Percentiles rank a stretch among this genome's conserved stretches.
Evolutionary conservation across 352 stramenopile genomes (phyloP).

Genomic region (Phytophthora vignae): DNA sequence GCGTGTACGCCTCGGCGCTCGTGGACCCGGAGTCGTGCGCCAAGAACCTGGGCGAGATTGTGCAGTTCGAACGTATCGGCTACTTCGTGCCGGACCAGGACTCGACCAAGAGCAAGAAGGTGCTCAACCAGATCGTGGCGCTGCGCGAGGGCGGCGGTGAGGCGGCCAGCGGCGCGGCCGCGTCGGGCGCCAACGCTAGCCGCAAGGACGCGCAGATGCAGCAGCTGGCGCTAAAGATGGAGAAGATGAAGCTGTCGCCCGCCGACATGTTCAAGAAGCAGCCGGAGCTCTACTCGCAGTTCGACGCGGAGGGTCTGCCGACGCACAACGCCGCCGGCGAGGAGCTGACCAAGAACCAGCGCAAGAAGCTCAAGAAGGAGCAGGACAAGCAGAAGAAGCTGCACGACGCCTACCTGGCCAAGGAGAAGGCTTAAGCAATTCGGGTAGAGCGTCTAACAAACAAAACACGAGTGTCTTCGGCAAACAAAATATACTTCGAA

Average conservation of each 20-base stretch:
- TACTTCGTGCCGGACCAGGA: conserved; percentile 98
- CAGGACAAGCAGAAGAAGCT: conserved; percentile 91
- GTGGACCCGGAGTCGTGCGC: conserved; percentile 83
- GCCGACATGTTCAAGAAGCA: conserved; percentile 84
- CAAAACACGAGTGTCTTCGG: too few species aligned
- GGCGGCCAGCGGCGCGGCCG: conserved; percentile 19
- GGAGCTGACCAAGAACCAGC: conserved; percentile 78
- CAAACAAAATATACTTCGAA: too few species aligned
- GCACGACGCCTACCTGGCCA: conserved; percentile 68
- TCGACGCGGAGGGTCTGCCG: conserved; percentile 75
- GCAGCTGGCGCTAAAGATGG: conserved; percentile 92
- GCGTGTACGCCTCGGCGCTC: conserved; percentile 88
- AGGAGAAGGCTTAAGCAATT: conserved; percentile 28
- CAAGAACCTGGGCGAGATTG: conserved; percentile 70
- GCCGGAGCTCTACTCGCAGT: conserved; percentile 73
- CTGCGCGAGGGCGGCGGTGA: conserved; percentile 90
- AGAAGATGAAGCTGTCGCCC: conserved; percentile 92
- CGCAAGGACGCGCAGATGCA: conserved; percentile 86
- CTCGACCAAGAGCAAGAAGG: conserved; percentile 90
- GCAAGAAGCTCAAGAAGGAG: conserved; percentile 92
- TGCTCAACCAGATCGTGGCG: conserved; percentile 98
- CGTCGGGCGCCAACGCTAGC: conserved; percentile 52
- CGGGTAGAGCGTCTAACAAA: background rate
- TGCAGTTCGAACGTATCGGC: conserved; percentile 98
- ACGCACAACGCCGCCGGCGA: conserved; percentile 72